A percentile compares a stretch with the other conserved stretches of the same genome.
These are phyloP conservation scores for Periglandula ipomoeae DNA, from an alignment of 2,329 filamentous ascomycete genomes.

Conservation along the genomic window DNA sequence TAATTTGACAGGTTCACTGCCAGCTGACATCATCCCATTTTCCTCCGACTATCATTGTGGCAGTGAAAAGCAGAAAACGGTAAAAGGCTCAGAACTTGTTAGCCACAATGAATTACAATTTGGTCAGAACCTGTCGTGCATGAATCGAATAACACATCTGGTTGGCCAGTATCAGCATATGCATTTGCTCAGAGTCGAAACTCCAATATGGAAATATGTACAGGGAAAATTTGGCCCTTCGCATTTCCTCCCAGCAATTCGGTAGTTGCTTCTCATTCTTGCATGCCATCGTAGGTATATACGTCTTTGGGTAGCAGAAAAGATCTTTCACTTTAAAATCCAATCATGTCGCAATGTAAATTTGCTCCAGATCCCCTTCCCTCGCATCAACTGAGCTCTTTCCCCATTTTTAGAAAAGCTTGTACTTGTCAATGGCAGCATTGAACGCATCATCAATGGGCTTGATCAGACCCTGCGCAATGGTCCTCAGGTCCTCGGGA, in stretches of 20 bases:
- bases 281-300: not conserved
- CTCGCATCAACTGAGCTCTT: too few relatives aligned
- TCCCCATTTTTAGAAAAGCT: not conserved
- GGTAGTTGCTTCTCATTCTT: not conserved
- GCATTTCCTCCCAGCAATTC: not conserved
- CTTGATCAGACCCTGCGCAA: conserved; percentile 26
- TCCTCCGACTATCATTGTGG: too few relatives aligned
- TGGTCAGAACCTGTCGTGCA: too few relatives aligned
- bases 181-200: not conserved
- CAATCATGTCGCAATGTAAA: too few relatives aligned
- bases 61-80: too few relatives aligned
- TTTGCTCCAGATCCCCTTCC: too few relatives aligned
- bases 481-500: conserved; percentile 20
- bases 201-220: not conserved
- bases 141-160: too few relatives aligned
- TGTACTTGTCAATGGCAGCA: conserved; percentile 21
- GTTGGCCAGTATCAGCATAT: not conserved
- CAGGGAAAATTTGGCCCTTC: not conserved
- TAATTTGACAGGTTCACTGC: too few relatives aligned
- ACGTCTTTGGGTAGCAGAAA: not conserved
- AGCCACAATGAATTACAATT: too few relatives aligned
- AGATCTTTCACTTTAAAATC: not conserved
- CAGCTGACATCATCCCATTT: too few relatives aligned
- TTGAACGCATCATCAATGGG: conserved; percentile 30
- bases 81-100: too few relatives aligned